Evolutionary conservation across 2,329 filamentous ascomycete genomes (phyloP).

Genomic region (Xylaria sp.): DNA sequence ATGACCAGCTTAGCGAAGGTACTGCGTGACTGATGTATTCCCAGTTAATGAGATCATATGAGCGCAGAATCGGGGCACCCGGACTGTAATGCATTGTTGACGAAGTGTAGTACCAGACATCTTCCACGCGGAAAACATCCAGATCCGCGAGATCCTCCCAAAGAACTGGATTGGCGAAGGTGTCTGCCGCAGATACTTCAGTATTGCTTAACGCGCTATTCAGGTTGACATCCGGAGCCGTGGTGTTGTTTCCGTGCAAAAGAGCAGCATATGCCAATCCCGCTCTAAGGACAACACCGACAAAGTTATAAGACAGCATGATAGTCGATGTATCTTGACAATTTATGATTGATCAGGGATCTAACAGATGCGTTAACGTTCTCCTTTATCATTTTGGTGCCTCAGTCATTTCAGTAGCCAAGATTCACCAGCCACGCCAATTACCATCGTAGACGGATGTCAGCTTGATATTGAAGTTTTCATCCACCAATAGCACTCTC

Average conservation of each 20-base stretch:
- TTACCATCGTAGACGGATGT: too few relatives aligned
- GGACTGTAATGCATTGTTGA: slow-evolving; percentile 57
- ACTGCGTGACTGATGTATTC: slow-evolving; percentile 46
- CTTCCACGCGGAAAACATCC: slow-evolving; percentile 50
- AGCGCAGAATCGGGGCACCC: slow-evolving; percentile 55
- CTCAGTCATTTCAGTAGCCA: too few relatives aligned
- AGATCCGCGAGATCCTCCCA: slow-evolving; percentile 58
- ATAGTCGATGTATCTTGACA: too few relatives aligned
- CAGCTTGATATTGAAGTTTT: too few relatives aligned
- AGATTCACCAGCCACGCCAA: too few relatives aligned
- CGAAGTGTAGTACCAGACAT: slow-evolving; percentile 53
- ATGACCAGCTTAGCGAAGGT: slow-evolving; percentile 33
- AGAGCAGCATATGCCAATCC: too few relatives aligned
- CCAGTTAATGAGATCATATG: slow-evolving; percentile 56
- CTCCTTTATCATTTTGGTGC: too few relatives aligned
- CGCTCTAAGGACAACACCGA: too few relatives aligned
- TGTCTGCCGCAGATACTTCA: background rate
- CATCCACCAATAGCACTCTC: too few relatives aligned
- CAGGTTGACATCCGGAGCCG: background rate
- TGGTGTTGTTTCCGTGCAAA: background rate
- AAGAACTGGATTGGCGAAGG: slow-evolving; percentile 54
- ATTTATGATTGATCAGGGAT: too few relatives aligned
- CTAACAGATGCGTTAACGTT: too few relatives aligned
- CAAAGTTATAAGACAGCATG: too few relatives aligned
- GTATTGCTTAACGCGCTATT: background rate